A percentile compares a stretch with the other conserved stretches of the same genome.
phyloP scores from a whole-genome alignment of 2,329 filamentous ascomycete species.

The Ophiostoma ips region DNA sequence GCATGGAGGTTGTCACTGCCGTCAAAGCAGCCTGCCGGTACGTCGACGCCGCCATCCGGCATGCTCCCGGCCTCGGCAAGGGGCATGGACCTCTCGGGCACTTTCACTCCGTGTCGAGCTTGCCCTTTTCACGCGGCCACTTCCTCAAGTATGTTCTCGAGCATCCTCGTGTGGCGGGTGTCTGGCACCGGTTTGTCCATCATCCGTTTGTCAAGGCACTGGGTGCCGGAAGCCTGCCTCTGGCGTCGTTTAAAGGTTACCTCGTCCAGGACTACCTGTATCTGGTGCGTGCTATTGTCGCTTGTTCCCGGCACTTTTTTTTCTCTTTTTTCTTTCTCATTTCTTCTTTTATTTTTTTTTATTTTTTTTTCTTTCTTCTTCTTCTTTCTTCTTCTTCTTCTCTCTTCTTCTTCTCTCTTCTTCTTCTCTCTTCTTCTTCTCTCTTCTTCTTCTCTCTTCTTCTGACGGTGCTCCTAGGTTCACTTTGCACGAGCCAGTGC shows the following conservation, averaged over 20 bases:
- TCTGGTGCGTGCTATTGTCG: constrained; percentile 38
- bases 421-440: no score
- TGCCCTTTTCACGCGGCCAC: constrained; percentile 57
- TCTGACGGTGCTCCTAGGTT: constrained; percentile 34
- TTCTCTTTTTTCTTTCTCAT: neutral
- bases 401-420: no score
- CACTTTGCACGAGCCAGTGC: constrained; percentile 83
- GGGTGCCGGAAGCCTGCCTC: constrained; percentile 59
- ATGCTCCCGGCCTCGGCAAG: constrained; percentile 46
- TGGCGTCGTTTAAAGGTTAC: constrained; percentile 74
- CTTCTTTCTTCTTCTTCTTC: no score
- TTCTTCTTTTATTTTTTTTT: no score
- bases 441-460: no score
- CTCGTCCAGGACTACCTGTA: constrained; percentile 89
- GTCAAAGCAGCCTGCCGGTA: constrained; percentile 58
- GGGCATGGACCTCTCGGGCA: constrained; percentile 66
- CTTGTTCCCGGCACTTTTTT: neutral
- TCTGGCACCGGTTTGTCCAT: constrained; percentile 65
- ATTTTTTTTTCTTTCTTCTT: no score
- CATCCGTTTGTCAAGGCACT: constrained; percentile 72
- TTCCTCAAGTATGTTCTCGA: constrained; percentile 76
- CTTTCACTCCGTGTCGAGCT: constrained; percentile 54
- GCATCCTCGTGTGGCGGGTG: constrained; percentile 54
- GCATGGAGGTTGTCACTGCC: constrained; percentile 40
- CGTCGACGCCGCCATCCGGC: constrained; percentile 56